Evolutionary conservation across 129 eudicot species (phyloP).

Genomic region (Flaveria ramosissima): DNA sequence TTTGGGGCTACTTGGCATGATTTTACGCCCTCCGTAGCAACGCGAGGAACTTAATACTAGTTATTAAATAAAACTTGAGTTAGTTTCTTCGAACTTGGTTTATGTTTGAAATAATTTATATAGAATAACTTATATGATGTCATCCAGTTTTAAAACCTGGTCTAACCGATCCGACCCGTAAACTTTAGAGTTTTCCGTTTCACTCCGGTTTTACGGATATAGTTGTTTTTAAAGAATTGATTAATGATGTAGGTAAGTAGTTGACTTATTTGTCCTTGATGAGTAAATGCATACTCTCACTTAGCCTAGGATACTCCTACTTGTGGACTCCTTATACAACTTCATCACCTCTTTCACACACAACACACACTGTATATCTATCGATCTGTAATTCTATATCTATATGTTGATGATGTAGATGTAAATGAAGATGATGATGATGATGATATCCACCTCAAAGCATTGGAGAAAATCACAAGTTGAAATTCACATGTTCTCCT

Average conservation of each 20-base stretch:
- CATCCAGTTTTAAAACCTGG: no score
- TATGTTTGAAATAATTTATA: no score
- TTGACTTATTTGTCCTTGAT: slow-evolving; percentile 4
- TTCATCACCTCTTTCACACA: slow-evolving; percentile 17
- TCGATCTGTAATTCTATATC: background rate
- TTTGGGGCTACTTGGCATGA: no score
- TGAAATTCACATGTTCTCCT: slow-evolving; percentile 58
- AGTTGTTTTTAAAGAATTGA: no score
- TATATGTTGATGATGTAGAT: background rate
- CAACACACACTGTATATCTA: background rate
- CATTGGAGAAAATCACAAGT: slow-evolving; percentile 64
- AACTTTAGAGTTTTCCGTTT: no score
- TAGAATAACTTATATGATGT: no score
- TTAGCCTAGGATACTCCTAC: slow-evolving; percentile 42
- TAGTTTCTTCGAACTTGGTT: no score
- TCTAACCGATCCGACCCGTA: no score
- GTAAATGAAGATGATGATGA: background rate
- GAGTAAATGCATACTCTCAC: slow-evolving; percentile 24
- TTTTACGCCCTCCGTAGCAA: no score
- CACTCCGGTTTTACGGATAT: no score
- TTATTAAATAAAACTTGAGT: no score
- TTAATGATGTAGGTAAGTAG: slow-evolving; percentile 16
- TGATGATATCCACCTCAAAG: slow-evolving; percentile 46
- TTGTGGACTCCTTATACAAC: slow-evolving; percentile 26
- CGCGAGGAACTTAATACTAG: no score